Base-by-base conservation (phyloP, 2,329 filamentous ascomycete genomes). In the Orbilia oligospora region DNA sequence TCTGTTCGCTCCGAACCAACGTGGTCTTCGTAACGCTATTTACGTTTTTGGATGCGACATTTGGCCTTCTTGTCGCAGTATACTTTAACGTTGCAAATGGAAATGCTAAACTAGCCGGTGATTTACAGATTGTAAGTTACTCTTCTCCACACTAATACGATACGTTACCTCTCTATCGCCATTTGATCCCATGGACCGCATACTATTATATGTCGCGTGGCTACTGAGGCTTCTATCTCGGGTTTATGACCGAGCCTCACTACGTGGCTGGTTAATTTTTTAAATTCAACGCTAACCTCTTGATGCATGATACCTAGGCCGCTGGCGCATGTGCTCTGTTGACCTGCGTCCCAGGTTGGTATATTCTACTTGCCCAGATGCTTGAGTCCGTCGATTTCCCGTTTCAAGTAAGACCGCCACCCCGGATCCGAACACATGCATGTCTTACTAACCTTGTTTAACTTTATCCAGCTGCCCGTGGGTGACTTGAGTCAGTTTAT, bases 1-100 rank as follows among this genome's bases (percentile, higher is more conserved):
- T 93, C 83, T 91, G 90, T 84, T 88, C 91, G 0, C 85, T 93
- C 18, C 89, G 92, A 58, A 93, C 91, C 33, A 94, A 94, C 83
- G 71, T 92, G 9, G 87, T 89, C 83, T 92, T 93, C 84, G 88
- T 92, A 81, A 80, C 89, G 70, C 91, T 94, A 84, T 93, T 93
- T 86, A 82, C 90, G 76, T 86, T 86, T 0, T 87, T 93, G n/a
- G 83, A 88, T 18, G 82, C 89, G 12, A 85, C 87, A 1, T 92
- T 93, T 82, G 83, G 84, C 12, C 85, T 90, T 27, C 86, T 93
- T 36, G 87, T 90, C 0, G 90, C 86, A 1, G 87, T 87, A 0
- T 92, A 90, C 84, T 91, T 79, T 22, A 44, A 24, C 9, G 38
- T 18, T 51, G 76, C 69, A 1, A 44, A 70, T 20, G 69, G 64